Evolutionary conservation across 2,329 filamentous ascomycete species (phyloP).

Genomic region (Claviceps sp.): DNA sequence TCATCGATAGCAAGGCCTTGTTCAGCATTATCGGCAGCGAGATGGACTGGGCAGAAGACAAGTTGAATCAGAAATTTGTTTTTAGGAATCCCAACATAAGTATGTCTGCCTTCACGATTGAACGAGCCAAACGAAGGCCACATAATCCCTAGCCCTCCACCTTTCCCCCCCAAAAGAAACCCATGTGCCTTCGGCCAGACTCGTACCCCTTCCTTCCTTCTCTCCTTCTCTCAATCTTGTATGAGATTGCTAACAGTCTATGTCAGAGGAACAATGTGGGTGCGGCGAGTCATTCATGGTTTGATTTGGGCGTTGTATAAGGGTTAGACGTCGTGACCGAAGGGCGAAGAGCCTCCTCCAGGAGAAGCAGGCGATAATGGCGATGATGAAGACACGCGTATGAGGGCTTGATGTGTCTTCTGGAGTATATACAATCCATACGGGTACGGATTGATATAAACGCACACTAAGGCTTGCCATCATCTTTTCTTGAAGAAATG

Average conservation of each 20-base stretch:
- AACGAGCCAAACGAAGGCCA: no score
- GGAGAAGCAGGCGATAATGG: neutral
- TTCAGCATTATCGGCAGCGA: constrained; percentile 98
- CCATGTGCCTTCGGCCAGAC: no score
- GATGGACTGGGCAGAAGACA: constrained; percentile 98
- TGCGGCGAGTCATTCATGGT: constrained; percentile 96
- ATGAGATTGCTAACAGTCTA: constrained; percentile 5
- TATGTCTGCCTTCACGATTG: constrained; percentile 41
- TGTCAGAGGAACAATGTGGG: constrained; percentile 79
- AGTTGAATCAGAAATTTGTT: constrained; percentile 80
- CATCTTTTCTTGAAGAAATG: neutral
- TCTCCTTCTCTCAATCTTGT: constrained; percentile 10
- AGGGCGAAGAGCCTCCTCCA: neutral
- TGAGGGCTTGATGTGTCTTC: neutral
- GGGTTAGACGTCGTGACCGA: neutral
- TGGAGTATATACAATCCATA: neutral
- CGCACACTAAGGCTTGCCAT: neutral
- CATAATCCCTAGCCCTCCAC: no score
- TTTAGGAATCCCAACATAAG: constrained; percentile 98
- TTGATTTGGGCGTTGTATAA: constrained; percentile 15
- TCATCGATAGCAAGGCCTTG: constrained; percentile 93
- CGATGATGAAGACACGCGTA: neutral
- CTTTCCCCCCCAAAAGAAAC: no score
- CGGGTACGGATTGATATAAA: neutral
- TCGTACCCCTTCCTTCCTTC: neutral